Conservation (phyloP, 2,329 filamentous ascomycete genomes). For the Neurospora sp. region DNA sequence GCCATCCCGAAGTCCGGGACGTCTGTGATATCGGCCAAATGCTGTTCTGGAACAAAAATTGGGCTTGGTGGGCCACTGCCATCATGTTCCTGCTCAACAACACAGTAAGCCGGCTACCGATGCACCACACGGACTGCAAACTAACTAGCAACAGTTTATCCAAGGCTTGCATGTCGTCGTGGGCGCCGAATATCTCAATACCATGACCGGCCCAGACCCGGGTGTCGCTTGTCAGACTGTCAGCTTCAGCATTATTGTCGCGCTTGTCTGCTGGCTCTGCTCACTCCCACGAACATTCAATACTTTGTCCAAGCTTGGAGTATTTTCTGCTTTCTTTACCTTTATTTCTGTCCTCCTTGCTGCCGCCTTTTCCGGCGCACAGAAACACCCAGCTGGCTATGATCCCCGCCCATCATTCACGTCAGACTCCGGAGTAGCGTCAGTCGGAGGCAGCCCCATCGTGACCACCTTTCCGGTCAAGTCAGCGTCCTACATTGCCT, state of each 20-base stretch:
- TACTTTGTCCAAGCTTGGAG: constrained; percentile 69
- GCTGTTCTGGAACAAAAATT: constrained; percentile 77
- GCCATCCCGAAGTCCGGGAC: constrained; percentile 83
- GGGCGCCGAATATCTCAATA: constrained; percentile 81
- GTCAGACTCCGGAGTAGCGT: constrained; percentile 18
- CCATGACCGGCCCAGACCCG: constrained; percentile 61
- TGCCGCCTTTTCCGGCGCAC: constrained; percentile 69
- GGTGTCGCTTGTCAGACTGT: constrained; percentile 64
- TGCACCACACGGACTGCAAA: background rate
- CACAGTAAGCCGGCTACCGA: constrained; percentile 33
- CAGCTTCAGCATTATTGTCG: constrained; percentile 63
- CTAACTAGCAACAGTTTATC: constrained; percentile 45
- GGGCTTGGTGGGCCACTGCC: constrained; percentile 59
- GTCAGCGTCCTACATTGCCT: constrained; percentile 70
- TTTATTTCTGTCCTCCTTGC: constrained; percentile 82
- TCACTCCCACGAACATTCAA: constrained; percentile 81
- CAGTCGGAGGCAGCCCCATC: constrained; percentile 47
- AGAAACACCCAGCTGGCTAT: constrained; percentile 63
- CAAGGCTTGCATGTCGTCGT: constrained; percentile 75
- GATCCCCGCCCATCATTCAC: constrained; percentile 33
- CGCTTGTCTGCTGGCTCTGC: constrained; percentile 64
- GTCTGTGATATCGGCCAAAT: constrained; percentile 94
- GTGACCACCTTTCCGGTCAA: constrained; percentile 58
- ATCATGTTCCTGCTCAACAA: constrained; percentile 93
- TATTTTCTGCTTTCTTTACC: constrained; percentile 73